Conservation (phyloP, 2,329 filamentous ascomycete species). For the Aureobasidium zeae region DNA sequence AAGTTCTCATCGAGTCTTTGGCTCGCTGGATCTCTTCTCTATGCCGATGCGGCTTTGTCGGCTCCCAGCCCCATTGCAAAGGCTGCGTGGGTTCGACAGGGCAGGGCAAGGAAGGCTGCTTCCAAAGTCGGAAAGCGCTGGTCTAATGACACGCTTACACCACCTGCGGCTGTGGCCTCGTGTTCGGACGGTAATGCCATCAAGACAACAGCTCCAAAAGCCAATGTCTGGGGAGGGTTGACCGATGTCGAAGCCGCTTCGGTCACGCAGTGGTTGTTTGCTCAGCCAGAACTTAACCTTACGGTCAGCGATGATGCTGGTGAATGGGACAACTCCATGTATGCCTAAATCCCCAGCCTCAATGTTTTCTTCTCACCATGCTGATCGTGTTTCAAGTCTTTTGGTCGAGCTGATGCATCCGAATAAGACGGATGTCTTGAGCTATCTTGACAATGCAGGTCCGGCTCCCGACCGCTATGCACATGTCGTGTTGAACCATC, state of each 20-base stretch:
- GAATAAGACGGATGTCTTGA: conserved; percentile 42
- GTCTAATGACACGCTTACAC: conserved; percentile 10
- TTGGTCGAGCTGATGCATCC: conserved; percentile 34
- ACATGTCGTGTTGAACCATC: conserved; percentile 35
- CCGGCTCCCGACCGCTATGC: conserved; percentile 35
- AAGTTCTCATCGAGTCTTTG: background rate
- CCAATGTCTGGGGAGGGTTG: conserved; percentile 36
- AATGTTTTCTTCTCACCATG: background rate
- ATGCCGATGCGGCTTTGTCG: background rate
- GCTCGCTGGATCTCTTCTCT: background rate
- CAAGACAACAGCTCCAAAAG: conserved; percentile 30
- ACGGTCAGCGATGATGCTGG: conserved; percentile 21
- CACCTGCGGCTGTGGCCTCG: conserved; percentile 2
- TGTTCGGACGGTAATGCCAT: conserved; percentile 16
- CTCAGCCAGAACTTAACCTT: conserved; percentile 34
- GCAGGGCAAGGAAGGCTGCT: conserved; percentile 19
- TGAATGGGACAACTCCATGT: conserved; percentile 23
- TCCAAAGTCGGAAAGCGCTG: conserved; percentile 16
- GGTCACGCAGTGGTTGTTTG: conserved; percentile 35
- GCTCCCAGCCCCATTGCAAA: conserved; percentile 19
- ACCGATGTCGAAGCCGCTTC: conserved; percentile 32
- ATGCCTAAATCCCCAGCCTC: background rate
- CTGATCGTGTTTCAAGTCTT: conserved; percentile 14
- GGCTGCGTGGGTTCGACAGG: conserved; percentile 19
- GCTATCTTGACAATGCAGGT: conserved; percentile 35